Percentiles rank a stretch among this genome's conserved stretches.
These are phyloP conservation scores for Withania somnifera DNA, from an alignment of 305 asterid genomes.

Conservation along the genomic window DNA sequence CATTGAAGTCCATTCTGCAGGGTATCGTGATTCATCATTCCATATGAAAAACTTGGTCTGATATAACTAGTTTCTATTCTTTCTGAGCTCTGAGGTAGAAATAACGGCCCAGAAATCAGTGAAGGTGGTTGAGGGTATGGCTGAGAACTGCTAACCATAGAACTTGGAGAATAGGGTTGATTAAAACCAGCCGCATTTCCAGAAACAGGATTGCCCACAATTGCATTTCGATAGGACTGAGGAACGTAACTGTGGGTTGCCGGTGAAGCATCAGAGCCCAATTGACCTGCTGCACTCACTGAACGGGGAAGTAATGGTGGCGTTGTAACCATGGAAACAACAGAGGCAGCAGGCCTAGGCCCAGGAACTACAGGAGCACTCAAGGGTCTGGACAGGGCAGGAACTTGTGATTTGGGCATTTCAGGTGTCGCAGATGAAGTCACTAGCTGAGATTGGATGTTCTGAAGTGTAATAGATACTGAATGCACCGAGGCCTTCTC, in stretches of 20 bases:
- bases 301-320: conserved; percentile 58
- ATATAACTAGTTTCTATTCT: conserved; percentile 33
- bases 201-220: conserved; percentile 47
- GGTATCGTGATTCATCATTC: conserved; percentile 45
- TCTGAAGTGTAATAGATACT: conserved; percentile 9
- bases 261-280: conserved; percentile 53
- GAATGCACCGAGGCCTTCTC: conserved; percentile 26
- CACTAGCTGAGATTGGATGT: conserved; percentile 18
- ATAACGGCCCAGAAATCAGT: conserved; percentile 34
- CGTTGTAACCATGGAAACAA: conserved; percentile 44
- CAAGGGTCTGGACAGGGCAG: conserved; percentile 66
- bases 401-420: conserved; percentile 26
- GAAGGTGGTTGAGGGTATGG: conserved; percentile 41
- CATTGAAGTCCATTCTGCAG: conserved; percentile 40
- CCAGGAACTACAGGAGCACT: conserved; percentile 73
- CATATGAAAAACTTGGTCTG: conserved; percentile 46
- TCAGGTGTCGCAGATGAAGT: conserved; percentile 14
- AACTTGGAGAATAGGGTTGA: conserved; percentile 39
- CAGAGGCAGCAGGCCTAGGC: conserved; percentile 43
- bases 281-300: conserved; percentile 64
- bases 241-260: conserved; percentile 48
- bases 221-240: conserved; percentile 85
- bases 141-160: conserved; percentile 30
- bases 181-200: conserved; percentile 38
- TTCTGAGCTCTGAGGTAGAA: conserved; percentile 34